Evolutionary conservation across 352 stramenopile species (phyloP), one percentile per base, ranked within the genome.

Genomic region (Pythium coloratum): DNA sequence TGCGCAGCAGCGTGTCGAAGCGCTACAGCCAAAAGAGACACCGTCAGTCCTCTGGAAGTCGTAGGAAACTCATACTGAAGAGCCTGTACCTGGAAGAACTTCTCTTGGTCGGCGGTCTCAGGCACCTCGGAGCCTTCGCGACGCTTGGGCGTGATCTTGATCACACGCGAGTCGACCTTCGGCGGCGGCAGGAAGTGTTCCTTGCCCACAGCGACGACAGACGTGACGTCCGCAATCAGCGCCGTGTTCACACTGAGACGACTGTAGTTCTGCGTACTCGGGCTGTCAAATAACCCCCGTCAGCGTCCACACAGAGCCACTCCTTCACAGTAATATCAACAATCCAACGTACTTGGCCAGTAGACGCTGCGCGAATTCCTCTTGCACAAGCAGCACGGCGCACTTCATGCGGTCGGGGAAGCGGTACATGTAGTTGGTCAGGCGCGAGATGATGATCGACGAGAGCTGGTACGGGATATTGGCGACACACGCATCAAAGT

Each of bases 401-500:
- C 77, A 89, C 57, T 80, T 73, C 58, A 92, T 81, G 13, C 59
- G 76, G 28, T 73, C 72, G 0, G 82, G 76, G 57, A 84, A 89
- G 24, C 67, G 66, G 59, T 84, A 77, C 76, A 91, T 88, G 71
- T 91, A 89, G 66, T 62, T 90, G n/a, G 76, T 82, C 8, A 96
- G 73, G 26, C 86, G 72, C 28, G 80, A 89, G 47, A 96, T 76
- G 56, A 96, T 82, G 24, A 92, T 71, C 1, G 88, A 96, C 61
- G 86, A 94, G 44, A 96, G 77, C 44, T 96, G 83, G 71, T 96
- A 96, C 66, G 88, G 88, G 42, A 96, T 92, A 63, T 96, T 96
- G 54, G 88, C 88, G 6, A 95, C 86, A 24, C 84, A 92, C 36
- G 83, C 83, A 62, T 95, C 82, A 34, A 93, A 83, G 16, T 58